These are phyloP conservation scores for Phytophthora brassicae DNA, from an alignment of 352 stramenopile genomes.

Conservation along the genomic window DNA sequence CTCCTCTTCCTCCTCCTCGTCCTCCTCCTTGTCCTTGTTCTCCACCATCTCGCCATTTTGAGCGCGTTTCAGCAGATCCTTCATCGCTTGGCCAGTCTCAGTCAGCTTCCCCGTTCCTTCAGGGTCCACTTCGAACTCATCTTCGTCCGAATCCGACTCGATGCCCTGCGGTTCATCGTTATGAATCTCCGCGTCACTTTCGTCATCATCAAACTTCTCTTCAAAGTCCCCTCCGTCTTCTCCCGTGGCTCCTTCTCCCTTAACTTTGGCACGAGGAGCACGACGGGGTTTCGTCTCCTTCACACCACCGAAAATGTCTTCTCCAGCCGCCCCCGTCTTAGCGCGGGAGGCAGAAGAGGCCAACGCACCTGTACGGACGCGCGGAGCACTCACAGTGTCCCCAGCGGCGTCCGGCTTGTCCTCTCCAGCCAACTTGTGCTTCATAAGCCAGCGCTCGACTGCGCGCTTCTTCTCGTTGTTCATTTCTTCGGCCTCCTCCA, in stretches of 20 bases:
- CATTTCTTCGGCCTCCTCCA: conserved; percentile 84
- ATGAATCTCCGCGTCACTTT: conserved; percentile 84
- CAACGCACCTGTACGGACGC: conserved; percentile 70
- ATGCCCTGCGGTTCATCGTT: conserved; percentile 66
- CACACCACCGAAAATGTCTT: conserved; percentile 72
- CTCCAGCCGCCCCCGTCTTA: conserved; percentile 35
- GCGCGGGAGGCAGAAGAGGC: conserved; percentile 28
- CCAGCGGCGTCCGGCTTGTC: conserved; percentile 59
- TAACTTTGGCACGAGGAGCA: conserved; percentile 52
- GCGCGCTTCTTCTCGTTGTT: conserved; percentile 90
- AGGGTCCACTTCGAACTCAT: conserved; percentile 73
- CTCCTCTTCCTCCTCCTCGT: conserved; percentile 60
- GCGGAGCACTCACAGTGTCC: conserved; percentile 64
- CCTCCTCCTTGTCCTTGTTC: conserved; percentile 62
- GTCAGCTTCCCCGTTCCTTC: conserved; percentile 76
- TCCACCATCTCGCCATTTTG: conserved; percentile 77
- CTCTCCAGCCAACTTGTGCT: conserved; percentile 82
- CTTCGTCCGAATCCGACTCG: conserved; percentile 73
- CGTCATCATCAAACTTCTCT: conserved; percentile 87
- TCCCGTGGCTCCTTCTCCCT: conserved; percentile 58
- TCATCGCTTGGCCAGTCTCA: conserved; percentile 83
- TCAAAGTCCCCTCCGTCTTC: conserved; percentile 87
- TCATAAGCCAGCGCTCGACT: conserved; percentile 88
- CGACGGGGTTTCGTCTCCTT: conserved; percentile 53
- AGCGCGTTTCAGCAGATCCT: conserved; percentile 77